Conservation (phyloP, 2,329 filamentous ascomycete species). For the Aureobasidium pullulans region DNA sequence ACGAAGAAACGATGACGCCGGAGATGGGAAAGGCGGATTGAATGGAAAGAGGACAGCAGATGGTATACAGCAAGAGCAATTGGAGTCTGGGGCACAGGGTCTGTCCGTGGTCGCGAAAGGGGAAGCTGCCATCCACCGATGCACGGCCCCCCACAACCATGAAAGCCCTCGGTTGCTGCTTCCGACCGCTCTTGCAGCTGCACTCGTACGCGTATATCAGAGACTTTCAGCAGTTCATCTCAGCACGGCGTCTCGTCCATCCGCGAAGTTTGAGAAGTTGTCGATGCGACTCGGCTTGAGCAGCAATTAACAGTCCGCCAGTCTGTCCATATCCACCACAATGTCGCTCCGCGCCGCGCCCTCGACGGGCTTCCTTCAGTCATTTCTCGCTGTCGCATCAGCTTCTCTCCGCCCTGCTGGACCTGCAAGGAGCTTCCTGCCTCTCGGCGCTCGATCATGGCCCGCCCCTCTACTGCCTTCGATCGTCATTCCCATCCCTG, state of each 20-base stretch:
- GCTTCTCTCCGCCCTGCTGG: constrained; percentile 32
- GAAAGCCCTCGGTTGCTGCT: background rate
- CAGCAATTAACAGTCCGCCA: background rate
- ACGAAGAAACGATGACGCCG: background rate
- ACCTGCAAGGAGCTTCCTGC: constrained; percentile 38
- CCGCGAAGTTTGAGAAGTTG: constrained; percentile 3
- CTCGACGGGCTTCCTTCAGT: constrained; percentile 35
- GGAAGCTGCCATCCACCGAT: constrained; percentile 27
- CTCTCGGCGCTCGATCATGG: constrained; percentile 35
- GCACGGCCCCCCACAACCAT: background rate
- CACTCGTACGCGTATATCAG: background rate
- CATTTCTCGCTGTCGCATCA: constrained; percentile 48
- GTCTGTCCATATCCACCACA: constrained; percentile 3
- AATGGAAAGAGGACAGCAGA: background rate
- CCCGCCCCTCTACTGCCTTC: constrained; percentile 47
- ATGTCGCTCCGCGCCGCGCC: constrained; percentile 35
- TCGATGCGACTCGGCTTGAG: background rate
- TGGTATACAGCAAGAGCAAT: background rate
- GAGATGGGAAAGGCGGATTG: background rate
- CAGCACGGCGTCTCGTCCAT: background rate
- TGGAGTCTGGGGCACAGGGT: constrained; percentile 13
- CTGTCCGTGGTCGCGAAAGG: constrained; percentile 26
- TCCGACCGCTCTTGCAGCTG: background rate
- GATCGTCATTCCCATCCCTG: constrained; percentile 58
- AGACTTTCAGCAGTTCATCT: background rate